Conservation (phyloP, 139 green algal species). For the Penium margaritaceum region DNA sequence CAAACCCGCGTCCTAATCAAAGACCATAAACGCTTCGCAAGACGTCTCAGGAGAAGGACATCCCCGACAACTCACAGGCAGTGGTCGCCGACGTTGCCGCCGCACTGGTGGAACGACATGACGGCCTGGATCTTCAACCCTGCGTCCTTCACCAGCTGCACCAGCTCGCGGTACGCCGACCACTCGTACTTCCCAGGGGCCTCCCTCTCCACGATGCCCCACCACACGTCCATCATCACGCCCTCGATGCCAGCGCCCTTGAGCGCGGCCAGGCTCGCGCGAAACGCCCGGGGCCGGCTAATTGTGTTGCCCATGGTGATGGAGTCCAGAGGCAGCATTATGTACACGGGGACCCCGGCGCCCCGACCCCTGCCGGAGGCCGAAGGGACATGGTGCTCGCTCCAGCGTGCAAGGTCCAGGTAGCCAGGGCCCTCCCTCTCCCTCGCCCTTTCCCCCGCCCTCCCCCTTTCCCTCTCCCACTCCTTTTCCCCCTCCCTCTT, state of each 20-base stretch:
- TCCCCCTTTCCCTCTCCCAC: too few species aligned
- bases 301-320: conserved; percentile 54
- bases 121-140: conserved; percentile 64
- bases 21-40: too few species aligned
- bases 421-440: too few species aligned
- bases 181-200: conserved; percentile 52
- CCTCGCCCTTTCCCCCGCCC: too few species aligned
- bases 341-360: conserved; percentile 73
- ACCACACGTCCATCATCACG: conserved; percentile 62
- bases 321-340: conserved; percentile 97
- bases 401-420: too few species aligned
- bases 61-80: conserved; percentile 20
- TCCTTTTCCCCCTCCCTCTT: too few species aligned
- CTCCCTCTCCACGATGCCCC: conserved; percentile 77
- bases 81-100: conserved; percentile 54
- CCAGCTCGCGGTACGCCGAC: conserved; percentile 48
- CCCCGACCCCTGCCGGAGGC: too few species aligned
- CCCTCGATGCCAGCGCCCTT: conserved; percentile 50
- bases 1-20: too few species aligned
- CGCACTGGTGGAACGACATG: conserved; percentile 59
- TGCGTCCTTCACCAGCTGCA: conserved; percentile 62
- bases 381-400: too few species aligned
- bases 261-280: conserved; percentile 43
- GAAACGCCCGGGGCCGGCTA: conserved; percentile 37
- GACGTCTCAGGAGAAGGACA: background rate